Percentiles rank a stretch among this genome's conserved stretches.
Evolutionary conservation across 208 protist species (phyloP).

Genomic region (Endotrypanum monterogeii): DNA sequence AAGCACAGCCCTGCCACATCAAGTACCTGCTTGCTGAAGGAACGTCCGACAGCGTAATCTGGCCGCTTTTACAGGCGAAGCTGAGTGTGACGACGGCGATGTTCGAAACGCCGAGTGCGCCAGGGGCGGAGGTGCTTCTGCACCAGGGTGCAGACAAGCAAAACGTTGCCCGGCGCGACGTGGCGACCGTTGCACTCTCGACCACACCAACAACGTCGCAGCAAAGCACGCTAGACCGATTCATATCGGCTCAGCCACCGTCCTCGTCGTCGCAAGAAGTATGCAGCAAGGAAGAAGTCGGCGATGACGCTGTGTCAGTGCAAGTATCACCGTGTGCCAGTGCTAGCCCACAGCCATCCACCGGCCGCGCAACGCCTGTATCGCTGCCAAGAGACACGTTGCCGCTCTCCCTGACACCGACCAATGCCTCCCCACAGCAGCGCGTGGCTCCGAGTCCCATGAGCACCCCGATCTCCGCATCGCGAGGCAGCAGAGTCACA

Average conservation of each 20-base stretch:
- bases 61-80: slow-evolving; percentile 90
- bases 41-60: slow-evolving; percentile 90
- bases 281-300: background rate
- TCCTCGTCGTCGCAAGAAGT: slow-evolving; percentile 7
- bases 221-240: slow-evolving; percentile 61
- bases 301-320: background rate
- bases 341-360: background rate
- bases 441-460: background rate
- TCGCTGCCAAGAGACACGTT: background rate
- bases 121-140: slow-evolving; percentile 32
- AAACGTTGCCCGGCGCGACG: slow-evolving; percentile 50
- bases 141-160: slow-evolving; percentile 38
- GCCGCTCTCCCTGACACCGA: slow-evolving; percentile 15
- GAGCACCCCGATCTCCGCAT: slow-evolving; percentile 6
- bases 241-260: slow-evolving; percentile 18
- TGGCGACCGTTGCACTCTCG: slow-evolving; percentile 3
- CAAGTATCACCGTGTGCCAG: background rate
- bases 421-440: slow-evolving; percentile 9
- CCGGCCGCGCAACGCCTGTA: background rate
- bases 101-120: slow-evolving; percentile 48
- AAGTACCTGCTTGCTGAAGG: slow-evolving; percentile 94
- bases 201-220: slow-evolving; percentile 27
- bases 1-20: slow-evolving; percentile 86
- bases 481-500: background rate
- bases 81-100: slow-evolving; percentile 81